Evolutionary conservation across 2,329 filamentous ascomycete species (phyloP).

Genomic region (Phialophora tarda): DNA sequence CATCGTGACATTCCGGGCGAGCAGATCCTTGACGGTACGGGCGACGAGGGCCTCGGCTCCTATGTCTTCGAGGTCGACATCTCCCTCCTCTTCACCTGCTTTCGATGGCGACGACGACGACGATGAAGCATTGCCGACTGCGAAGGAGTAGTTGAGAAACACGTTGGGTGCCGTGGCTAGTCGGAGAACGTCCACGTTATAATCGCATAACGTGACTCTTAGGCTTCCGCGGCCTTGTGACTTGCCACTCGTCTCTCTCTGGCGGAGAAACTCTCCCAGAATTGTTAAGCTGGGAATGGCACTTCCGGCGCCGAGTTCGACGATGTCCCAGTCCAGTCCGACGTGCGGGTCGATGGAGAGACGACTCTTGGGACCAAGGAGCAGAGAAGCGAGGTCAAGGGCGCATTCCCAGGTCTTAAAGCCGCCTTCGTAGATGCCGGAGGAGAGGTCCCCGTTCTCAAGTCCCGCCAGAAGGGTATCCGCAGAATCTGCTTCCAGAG

Average conservation of each 20-base stretch:
- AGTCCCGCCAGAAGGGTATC: conserved; percentile 55
- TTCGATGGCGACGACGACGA: background rate
- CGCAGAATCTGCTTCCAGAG: conserved; percentile 40
- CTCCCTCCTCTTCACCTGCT: conserved; percentile 44
- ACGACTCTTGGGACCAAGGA: background rate
- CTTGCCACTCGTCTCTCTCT: conserved; percentile 38
- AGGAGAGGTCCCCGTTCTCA: conserved; percentile 59
- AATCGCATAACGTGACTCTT: conserved; percentile 65
- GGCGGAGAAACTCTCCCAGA: conserved; percentile 57
- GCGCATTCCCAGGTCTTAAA: conserved; percentile 74
- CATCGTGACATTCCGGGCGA: conserved; percentile 52
- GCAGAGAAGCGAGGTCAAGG: conserved; percentile 58
- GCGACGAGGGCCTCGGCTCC: conserved; percentile 55
- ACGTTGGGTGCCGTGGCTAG: conserved; percentile 67
- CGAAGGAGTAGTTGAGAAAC: conserved; percentile 56
- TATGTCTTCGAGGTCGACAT: conserved; percentile 41
- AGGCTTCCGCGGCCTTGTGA: conserved; percentile 41
- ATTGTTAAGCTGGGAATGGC: conserved; percentile 63
- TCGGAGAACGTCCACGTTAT: conserved; percentile 65
- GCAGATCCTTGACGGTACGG: conserved; percentile 54
- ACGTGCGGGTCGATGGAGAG: background rate
- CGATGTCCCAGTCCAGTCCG: conserved; percentile 48
- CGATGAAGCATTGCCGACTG: background rate
- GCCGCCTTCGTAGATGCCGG: conserved; percentile 68
- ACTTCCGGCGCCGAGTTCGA: conserved; percentile 67